Base-by-base conservation (phyloP, 2,329 filamentous ascomycete species). In the Fusarium subtropicale region DNA sequence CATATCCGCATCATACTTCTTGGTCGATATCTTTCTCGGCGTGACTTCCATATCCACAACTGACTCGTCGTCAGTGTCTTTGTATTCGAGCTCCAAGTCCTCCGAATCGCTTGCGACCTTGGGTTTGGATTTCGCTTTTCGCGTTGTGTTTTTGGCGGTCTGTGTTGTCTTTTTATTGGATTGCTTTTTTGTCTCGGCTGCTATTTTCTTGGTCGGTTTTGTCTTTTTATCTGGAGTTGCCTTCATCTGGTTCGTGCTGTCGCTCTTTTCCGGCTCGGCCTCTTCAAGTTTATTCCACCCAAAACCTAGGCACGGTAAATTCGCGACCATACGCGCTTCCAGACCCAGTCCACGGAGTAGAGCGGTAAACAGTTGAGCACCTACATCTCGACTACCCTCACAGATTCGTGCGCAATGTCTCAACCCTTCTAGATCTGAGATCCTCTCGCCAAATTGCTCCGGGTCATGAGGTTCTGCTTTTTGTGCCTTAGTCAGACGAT, bases 281-380 rank as follows among this genome's bases (percentile, higher is more conserved):
- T 96, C 92, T 79, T 99, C 96, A 13, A 86, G 81, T 77, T 95
- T 97, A 64, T 89, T 97, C 90, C 93, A 98, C 3, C 94, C 94
- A 78, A 97, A 97, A 0, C 96, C 96, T 24, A 93, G 81, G 1
- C 94, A 91, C 76, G 98, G 96, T 41, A 99, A 77, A 75, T 89
- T 97, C 12, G 90, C 90, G 4, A 98, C 89, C 84, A 98, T 86
- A 31, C 95, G 87, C 13, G 93, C 88, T 74, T 97, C 93, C 4
- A 98, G 82, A 0, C 92, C 92, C 13, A 98, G 77, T 1, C 90
- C 93, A 68, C 96, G 86, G 24, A 97, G 78, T 10, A 99, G 81
- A 5, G 93, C 92, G 0, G 93, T 97, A 69, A 98, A 98, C 0
- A 99, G 84, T 75, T 98, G 94, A 0, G 92, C 91, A 0, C 94